phyloP scores from a whole-genome alignment of 129 eudicot genomes.

The Artemisia annua region DNA sequence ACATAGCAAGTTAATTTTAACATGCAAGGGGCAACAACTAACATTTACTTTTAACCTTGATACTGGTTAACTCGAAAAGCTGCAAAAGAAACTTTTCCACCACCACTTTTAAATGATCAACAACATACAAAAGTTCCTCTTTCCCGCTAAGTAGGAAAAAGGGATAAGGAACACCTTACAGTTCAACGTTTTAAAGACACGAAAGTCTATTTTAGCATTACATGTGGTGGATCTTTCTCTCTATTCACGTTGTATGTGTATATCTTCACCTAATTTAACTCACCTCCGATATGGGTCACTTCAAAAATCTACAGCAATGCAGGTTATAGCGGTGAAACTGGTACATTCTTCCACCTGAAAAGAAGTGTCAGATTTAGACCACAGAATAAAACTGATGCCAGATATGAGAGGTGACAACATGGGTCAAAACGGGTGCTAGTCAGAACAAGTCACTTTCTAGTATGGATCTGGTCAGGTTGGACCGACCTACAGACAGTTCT shows the following conservation, averaged over 20 bases:
- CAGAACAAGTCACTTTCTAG: too few species aligned
- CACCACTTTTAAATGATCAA: conserved; percentile 12
- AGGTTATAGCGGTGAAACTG: conserved; percentile 24
- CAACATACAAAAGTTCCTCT: conserved; percentile 21
- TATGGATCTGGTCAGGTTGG: neutral
- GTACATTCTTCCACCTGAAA: conserved; percentile 50
- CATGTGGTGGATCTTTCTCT: conserved; percentile 23
- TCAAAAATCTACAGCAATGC: neutral
- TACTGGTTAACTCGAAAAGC: neutral
- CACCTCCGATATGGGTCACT: neutral
- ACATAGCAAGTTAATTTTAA: too few species aligned
- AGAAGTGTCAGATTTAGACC: neutral
- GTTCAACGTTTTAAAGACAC: neutral
- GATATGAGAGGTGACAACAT: neutral
- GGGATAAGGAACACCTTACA: conserved; percentile 17
- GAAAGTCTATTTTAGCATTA: conserved; percentile 20
- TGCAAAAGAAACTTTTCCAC: conserved; percentile 21
- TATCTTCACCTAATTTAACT: conserved; percentile 7
- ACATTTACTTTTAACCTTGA: neutral
- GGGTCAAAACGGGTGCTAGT: too few species aligned
- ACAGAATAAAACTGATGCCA: neutral
- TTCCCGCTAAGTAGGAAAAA: conserved; percentile 13
- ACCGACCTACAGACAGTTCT: too few species aligned
- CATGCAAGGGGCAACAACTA: neutral
- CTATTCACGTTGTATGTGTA: conserved; percentile 36